Evolutionary conservation across 495 filamentous ascomycete genomes (phyloP).

Genomic region (Elasticomyces elasticus): DNA sequence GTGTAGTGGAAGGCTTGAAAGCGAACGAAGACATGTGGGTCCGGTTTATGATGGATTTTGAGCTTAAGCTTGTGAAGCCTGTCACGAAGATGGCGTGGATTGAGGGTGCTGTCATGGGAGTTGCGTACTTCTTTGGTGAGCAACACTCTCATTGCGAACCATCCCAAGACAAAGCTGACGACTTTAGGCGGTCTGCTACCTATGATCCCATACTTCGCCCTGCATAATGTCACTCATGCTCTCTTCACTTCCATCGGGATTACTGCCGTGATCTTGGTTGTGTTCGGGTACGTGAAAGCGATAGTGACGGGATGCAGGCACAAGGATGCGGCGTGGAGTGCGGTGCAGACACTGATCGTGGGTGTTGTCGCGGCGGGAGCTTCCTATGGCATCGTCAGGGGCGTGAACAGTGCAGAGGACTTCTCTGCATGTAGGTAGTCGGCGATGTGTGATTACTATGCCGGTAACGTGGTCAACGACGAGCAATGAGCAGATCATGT

Average conservation of each 20-base stretch:
- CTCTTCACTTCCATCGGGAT: slow-evolving; percentile 42
- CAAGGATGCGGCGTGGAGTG: slow-evolving; percentile 18
- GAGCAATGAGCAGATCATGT: too few relatives aligned
- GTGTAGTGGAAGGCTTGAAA: slow-evolving; percentile 36
- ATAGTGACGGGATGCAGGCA: slow-evolving; percentile 16
- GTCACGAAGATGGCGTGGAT: slow-evolving; percentile 35
- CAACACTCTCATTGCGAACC: not conserved
- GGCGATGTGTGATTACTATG: too few relatives aligned
- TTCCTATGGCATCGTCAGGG: slow-evolving; percentile 27
- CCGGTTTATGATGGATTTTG: slow-evolving; percentile 45
- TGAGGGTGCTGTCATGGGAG: slow-evolving; percentile 42
- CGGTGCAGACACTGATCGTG: slow-evolving; percentile 26
- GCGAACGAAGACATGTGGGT: slow-evolving; percentile 38
- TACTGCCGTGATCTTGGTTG: slow-evolving; percentile 41
- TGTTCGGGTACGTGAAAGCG: slow-evolving; percentile 44
- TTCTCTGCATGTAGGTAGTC: too few relatives aligned
- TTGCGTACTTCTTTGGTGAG: slow-evolving; percentile 44
- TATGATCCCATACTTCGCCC: slow-evolving; percentile 48
- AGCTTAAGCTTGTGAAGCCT: slow-evolving; percentile 40
- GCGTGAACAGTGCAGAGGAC: slow-evolving; percentile 13
- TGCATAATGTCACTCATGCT: slow-evolving; percentile 34
- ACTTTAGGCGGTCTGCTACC: slow-evolving; percentile 42
- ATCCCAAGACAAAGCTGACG: not conserved
- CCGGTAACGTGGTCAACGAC: too few relatives aligned
- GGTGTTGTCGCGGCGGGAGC: slow-evolving; percentile 23